Evolutionary conservation across 2,329 filamentous ascomycete species (phyloP).

Genomic region (Penicillium sp.): DNA sequence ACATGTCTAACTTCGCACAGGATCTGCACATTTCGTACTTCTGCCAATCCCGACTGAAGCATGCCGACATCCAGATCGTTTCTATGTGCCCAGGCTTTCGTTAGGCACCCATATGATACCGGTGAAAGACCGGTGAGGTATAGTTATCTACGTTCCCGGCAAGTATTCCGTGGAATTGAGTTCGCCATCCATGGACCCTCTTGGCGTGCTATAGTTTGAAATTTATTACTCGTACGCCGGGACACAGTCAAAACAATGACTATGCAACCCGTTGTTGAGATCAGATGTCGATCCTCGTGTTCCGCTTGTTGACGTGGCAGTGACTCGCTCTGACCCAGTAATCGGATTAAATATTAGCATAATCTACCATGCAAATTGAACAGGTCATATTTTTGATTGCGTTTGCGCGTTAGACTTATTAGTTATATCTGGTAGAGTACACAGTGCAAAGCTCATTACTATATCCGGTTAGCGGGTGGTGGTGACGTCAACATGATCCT

Average conservation of each 20-base stretch:
- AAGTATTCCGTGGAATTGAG: background rate
- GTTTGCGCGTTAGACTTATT: background rate
- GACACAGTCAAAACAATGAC: background rate
- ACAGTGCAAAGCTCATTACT: constrained; percentile 14
- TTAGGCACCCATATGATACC: background rate
- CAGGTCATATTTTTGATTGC: constrained; percentile 1
- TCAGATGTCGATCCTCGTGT: background rate
- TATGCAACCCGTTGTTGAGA: constrained; percentile 8
- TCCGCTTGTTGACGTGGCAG: constrained; percentile 13
- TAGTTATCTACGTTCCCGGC: background rate
- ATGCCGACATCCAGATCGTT: background rate
- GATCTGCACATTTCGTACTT: background rate
- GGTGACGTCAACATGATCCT: constrained; percentile 31
- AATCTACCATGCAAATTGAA: background rate
- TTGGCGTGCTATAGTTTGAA: background rate
- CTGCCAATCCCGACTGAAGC: background rate
- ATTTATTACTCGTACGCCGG: background rate
- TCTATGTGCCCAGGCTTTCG: background rate
- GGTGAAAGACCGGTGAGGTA: background rate
- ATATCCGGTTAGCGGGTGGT: constrained; percentile 11
- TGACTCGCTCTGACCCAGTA: background rate
- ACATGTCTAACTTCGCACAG: background rate
- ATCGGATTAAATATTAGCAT: background rate
- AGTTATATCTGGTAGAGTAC: background rate
- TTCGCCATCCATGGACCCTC: background rate